These are phyloP conservation scores for Trametes villosa DNA, from an alignment of 768 basidiomycete species.

Conservation along the genomic window DNA sequence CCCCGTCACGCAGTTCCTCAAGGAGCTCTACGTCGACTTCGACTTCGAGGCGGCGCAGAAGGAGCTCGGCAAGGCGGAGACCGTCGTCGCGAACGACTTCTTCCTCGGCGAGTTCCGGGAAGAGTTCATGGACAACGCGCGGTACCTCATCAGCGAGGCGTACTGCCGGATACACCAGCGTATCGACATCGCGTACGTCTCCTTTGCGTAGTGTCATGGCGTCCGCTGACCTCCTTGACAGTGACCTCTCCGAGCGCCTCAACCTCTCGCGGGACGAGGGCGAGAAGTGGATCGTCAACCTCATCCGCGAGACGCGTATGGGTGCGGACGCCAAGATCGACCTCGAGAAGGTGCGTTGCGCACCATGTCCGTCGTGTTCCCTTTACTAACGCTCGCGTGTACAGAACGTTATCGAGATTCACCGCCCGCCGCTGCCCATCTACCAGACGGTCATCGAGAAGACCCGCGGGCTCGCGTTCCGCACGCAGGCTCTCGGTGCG, in stretches of 20 bases:
- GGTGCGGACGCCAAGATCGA: slow-evolving; percentile 98
- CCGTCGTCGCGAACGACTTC: slow-evolving; percentile 89
- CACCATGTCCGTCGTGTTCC: background rate
- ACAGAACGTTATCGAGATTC: slow-evolving; percentile 97
- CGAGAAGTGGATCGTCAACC: slow-evolving; percentile 99
- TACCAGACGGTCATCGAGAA: slow-evolving; percentile 97
- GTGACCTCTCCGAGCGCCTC: slow-evolving; percentile 90
- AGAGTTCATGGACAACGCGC: slow-evolving; percentile 95
- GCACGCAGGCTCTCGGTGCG: slow-evolving; percentile 87
- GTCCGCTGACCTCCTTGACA: slow-evolving; percentile 33
- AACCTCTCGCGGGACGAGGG: slow-evolving; percentile 95
- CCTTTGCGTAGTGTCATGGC: no score
- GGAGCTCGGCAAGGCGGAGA: slow-evolving; percentile 76
- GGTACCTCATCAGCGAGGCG: slow-evolving; percentile 95
- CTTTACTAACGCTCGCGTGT: slow-evolving; percentile 22
- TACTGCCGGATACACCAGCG: slow-evolving; percentile 97
- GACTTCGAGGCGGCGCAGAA: slow-evolving; percentile 95
- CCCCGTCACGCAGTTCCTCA: slow-evolving; percentile 91
- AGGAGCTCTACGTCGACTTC: slow-evolving; percentile 93
- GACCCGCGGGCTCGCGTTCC: slow-evolving; percentile 87
- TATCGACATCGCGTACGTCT: slow-evolving; percentile 78
- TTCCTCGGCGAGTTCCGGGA: slow-evolving; percentile 90
- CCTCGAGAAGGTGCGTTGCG: slow-evolving; percentile 76
- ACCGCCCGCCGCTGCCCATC: slow-evolving; percentile 84
- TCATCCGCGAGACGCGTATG: slow-evolving; percentile 96